Percentiles rank a stretch among this genome's conserved stretches.
Evolutionary conservation across 139 green algal genomes (phyloP).

Genomic region (Micractinium conductrix): DNA sequence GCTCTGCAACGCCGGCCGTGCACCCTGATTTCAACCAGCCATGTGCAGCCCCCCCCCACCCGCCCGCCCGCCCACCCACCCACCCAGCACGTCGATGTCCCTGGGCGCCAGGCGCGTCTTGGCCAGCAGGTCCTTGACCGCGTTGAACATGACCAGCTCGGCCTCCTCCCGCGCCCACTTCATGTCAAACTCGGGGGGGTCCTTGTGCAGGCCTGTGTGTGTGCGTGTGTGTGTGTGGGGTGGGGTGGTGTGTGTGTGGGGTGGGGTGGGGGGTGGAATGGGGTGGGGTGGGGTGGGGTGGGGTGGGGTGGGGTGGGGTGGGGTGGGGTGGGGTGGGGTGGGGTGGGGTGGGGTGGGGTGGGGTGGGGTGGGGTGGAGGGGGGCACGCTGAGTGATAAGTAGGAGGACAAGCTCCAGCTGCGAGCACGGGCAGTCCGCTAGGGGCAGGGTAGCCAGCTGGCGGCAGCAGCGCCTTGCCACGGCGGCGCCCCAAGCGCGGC

Average conservation of each 20-base stretch:
- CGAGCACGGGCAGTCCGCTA: neutral
- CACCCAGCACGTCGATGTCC: slow-evolving; percentile 76
- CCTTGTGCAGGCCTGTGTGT: slow-evolving; percentile 53
- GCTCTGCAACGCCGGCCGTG: neutral
- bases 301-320: neutral
- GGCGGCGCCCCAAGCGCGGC: neutral
- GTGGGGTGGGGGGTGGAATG: too few relatives aligned
- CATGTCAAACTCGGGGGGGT: slow-evolving; percentile 60
- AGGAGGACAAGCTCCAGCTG: neutral
- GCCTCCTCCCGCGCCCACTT: slow-evolving; percentile 67
- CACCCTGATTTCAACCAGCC: neutral
- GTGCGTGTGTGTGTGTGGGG: too few relatives aligned
- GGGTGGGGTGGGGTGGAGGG: too few relatives aligned
- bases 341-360: too few relatives aligned
- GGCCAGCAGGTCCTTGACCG: slow-evolving; percentile 53
- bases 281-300: neutral
- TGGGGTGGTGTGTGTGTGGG: too few relatives aligned
- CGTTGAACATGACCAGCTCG: slow-evolving; percentile 76
- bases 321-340: too few relatives aligned
- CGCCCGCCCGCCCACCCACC: neutral
- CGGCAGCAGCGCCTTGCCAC: neutral
- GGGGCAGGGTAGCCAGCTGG: neutral
- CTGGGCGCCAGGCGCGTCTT: slow-evolving; percentile 61
- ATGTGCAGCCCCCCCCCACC: neutral
- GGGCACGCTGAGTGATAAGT: neutral